Evolutionary conservation across 441 rosid genomes (phyloP).

Genomic region (Mallotus japonicus): DNA sequence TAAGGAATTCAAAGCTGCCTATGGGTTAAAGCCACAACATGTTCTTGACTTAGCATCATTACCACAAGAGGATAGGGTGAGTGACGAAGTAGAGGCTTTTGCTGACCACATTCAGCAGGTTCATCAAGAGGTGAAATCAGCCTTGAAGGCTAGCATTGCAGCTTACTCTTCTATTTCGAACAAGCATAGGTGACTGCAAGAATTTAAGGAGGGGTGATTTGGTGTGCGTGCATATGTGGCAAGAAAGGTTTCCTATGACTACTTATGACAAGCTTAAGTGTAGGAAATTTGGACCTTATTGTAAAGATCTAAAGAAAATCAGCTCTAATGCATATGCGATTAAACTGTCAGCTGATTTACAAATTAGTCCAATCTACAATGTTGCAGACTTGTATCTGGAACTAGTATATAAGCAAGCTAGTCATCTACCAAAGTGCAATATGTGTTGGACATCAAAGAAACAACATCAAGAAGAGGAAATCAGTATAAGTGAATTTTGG

Average conservation of each 20-base stretch:
- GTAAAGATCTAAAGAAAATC: constrained; percentile 9
- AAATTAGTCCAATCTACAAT: constrained; percentile 14
- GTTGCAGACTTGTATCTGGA: neutral
- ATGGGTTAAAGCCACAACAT: neutral
- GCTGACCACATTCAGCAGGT: no score
- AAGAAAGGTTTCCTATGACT: neutral
- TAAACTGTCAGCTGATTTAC: constrained; percentile 7
- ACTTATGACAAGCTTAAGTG: constrained; percentile 10
- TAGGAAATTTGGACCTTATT: constrained; percentile 13
- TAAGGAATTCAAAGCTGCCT: neutral
- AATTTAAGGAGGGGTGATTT: constrained; percentile 13
- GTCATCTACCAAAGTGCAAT: neutral
- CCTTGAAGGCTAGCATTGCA: neutral
- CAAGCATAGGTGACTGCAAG: neutral
- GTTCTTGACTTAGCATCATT: neutral
- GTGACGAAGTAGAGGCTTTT: no score
- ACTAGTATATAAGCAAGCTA: neutral
- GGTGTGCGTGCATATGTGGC: neutral
- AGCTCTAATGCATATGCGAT: constrained; percentile 8
- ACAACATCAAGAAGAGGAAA: neutral
- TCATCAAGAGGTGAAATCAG: no score
- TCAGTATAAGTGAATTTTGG: neutral
- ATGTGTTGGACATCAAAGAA: constrained; percentile 5
- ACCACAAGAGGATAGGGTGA: neutral
- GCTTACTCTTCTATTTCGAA: neutral